Percentiles rank a stretch among this genome's conserved stretches.
Evolutionary conservation across 495 filamentous ascomycete species (phyloP).

Genomic region (Aspergillus affinis): DNA sequence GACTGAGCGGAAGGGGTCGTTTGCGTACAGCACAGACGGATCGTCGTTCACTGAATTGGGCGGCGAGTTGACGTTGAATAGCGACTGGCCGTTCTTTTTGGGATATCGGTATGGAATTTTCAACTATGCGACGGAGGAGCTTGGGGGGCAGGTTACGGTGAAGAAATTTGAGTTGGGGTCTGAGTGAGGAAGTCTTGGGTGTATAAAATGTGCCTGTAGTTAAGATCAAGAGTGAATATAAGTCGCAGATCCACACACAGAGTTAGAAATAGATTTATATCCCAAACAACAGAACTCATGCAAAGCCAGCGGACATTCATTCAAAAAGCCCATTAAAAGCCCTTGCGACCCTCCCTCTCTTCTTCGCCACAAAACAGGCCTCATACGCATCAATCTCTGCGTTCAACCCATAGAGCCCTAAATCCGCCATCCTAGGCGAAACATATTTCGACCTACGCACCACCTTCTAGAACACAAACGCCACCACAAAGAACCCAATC

Average conservation of each 20-base stretch:
- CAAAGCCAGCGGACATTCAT: not conserved
- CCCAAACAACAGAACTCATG: too few relatives aligned
- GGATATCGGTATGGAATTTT: slow-evolving; percentile 60
- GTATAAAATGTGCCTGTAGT: too few relatives aligned
- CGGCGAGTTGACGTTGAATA: slow-evolving; percentile 38
- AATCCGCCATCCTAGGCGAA: slow-evolving; percentile 38
- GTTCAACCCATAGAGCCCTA: slow-evolving; percentile 29
- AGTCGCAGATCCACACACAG: too few relatives aligned
- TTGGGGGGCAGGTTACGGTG: slow-evolving; percentile 50
- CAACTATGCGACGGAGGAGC: slow-evolving; percentile 53
- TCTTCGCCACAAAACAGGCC: not conserved
- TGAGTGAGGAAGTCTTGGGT: not conserved
- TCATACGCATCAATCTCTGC: slow-evolving; percentile 67
- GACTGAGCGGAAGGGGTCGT: slow-evolving; percentile 31
- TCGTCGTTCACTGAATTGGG: slow-evolving; percentile 44
- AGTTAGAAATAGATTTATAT: too few relatives aligned
- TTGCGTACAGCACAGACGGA: slow-evolving; percentile 55
- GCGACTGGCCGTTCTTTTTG: slow-evolving; percentile 50
- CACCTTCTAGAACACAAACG: slow-evolving; percentile 56
- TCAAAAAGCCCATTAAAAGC: not conserved
- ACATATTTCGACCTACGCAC: slow-evolving; percentile 48
- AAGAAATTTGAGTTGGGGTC: slow-evolving; percentile 11
- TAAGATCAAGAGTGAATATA: too few relatives aligned
- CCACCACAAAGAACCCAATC: slow-evolving; percentile 45
- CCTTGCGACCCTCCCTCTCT: not conserved